phyloP scores from a whole-genome alignment of 441 rosid genomes.

The Erysimum pusillum region DNA sequence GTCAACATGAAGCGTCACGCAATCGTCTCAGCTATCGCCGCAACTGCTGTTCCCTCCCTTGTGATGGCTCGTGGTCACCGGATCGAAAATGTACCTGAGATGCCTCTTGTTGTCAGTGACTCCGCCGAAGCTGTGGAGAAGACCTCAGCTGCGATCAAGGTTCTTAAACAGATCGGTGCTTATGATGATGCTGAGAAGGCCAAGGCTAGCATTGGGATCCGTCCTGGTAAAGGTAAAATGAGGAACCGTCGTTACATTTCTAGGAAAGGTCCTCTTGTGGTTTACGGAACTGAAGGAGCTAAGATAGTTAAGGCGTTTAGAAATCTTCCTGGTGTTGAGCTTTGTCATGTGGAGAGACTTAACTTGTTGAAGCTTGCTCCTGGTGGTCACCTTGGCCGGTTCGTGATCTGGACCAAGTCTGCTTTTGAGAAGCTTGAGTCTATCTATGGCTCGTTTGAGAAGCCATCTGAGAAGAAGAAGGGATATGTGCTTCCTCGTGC shows the following conservation, averaged over 20 bases:
- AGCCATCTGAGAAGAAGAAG: conserved; percentile 86
- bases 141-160: conserved; percentile 81
- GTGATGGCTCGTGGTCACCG: conserved; percentile 96
- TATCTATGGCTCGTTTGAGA: conserved; percentile 85
- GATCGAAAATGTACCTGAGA: conserved; percentile 81
- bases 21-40: conserved; percentile 86
- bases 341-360: conserved; percentile 84
- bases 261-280: conserved; percentile 90
- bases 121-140: conserved; percentile 78
- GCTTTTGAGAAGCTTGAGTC: conserved; percentile 91
- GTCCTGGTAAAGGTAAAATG: conserved; percentile 91
- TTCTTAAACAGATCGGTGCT: conserved; percentile 82
- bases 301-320: conserved; percentile 90
- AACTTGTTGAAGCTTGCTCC: conserved; percentile 90
- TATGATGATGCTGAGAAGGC: conserved; percentile 88
- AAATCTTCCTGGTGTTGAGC: conserved; percentile 90
- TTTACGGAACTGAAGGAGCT: conserved; percentile 81
- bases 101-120: conserved; percentile 86
- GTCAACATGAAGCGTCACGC: conserved; percentile 90
- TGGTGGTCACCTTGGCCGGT: conserved; percentile 94
- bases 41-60: conserved; percentile 80
- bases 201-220: conserved; percentile 80
- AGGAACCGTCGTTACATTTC: conserved; percentile 88
- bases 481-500: conserved; percentile 85
- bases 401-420: conserved; percentile 93